phyloP scores from a whole-genome alignment of 2,329 filamentous ascomycete genomes.

The Diaporthe sp. region DNA sequence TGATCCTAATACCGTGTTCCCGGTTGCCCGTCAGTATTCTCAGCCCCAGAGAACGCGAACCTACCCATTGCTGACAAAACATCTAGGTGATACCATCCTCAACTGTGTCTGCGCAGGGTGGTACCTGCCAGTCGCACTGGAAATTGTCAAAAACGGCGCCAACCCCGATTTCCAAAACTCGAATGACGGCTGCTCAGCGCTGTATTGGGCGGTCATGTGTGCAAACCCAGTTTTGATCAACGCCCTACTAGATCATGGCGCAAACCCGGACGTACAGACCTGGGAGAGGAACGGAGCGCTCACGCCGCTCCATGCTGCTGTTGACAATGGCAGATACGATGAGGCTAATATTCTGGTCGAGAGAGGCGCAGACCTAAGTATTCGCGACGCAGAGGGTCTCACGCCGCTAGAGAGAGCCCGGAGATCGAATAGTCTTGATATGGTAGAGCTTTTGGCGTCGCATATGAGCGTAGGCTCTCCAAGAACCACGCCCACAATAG shows the following conservation, averaged over 20 bases:
- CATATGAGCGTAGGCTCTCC: not conserved
- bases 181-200: not conserved
- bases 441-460: slow-evolving; percentile 15
- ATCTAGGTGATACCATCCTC: not conserved
- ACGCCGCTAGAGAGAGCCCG: slow-evolving; percentile 7
- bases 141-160: slow-evolving; percentile 9
- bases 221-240: not conserved
- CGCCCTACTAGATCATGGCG: slow-evolving; percentile 8
- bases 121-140: slow-evolving; percentile 20
- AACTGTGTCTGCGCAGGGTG: not conserved
- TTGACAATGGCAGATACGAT: not conserved
- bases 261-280: not conserved
- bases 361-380: not conserved
- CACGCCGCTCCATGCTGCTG: slow-evolving; percentile 4
- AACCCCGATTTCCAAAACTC: not conserved
- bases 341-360: slow-evolving; percentile 4
- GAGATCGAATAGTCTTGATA: slow-evolving; percentile 13
- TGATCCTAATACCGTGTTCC: not conserved
- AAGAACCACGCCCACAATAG: not conserved
- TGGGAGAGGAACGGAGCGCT: not conserved
- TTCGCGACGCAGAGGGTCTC: slow-evolving; percentile 1
- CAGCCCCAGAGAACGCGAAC: accelerated
- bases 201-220: slow-evolving; percentile 19
- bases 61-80: not conserved
- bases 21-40: slow-evolving; percentile 4